Evolutionary conservation across 164 flowering plant species (phyloP).

Genomic region (Stephania cephalantha): DNA sequence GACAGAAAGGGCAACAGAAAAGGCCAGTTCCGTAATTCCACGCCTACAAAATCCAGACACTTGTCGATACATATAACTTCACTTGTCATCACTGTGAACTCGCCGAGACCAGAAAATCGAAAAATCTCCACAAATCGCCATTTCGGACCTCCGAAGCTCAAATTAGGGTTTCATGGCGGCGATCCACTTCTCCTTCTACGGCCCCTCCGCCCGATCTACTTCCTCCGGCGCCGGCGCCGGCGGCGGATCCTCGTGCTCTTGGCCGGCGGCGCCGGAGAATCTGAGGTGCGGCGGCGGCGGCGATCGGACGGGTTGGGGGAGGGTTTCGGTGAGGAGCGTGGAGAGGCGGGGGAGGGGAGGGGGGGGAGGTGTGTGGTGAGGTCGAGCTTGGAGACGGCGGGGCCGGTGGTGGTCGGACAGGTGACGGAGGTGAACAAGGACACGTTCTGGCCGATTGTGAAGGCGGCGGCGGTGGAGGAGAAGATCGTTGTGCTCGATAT

Average conservation of each 20-base stretch:
- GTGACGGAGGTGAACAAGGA: constrained; percentile 40
- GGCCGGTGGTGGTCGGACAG: constrained; percentile 32
- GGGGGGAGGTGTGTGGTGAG: constrained; percentile 6
- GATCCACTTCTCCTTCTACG: constrained; percentile 16
- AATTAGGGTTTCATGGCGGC: constrained; percentile 20
- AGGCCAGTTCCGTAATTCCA: constrained; percentile 3
- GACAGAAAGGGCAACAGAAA: background rate
- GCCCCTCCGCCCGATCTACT: constrained; percentile 13
- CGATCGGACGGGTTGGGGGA: background rate
- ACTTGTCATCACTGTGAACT: background rate
- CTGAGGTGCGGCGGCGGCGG: constrained; percentile 3
- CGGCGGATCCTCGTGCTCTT: constrained; percentile 5
- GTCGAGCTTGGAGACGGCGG: constrained; percentile 29
- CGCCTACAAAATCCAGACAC: background rate
- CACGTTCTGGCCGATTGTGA: constrained; percentile 40
- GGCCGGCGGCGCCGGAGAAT: constrained; percentile 5
- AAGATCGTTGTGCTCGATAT: constrained; percentile 38
- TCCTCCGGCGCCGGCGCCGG: background rate
- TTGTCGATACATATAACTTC: background rate
- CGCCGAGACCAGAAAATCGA: background rate
- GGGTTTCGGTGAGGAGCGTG: background rate
- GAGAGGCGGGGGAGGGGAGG: constrained; percentile 11
- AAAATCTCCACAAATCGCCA: background rate
- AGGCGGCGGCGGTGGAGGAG: constrained; percentile 28
- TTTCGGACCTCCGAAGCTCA: background rate